Evolutionary conservation across 192 early-diverging fungal genomes (phyloP), one percentile per base, ranked within the genome.

Genomic region (Backusella circina): DNA sequence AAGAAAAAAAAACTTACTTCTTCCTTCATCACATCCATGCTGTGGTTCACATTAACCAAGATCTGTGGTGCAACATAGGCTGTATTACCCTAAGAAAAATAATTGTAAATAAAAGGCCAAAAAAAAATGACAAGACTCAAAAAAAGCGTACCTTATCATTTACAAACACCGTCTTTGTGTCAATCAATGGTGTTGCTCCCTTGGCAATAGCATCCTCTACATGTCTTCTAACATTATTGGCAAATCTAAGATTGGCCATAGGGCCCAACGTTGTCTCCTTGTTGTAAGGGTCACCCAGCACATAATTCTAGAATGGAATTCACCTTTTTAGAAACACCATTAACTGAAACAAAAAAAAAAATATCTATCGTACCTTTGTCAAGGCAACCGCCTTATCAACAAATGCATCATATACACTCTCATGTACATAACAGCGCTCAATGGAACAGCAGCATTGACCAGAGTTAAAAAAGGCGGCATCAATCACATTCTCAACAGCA

Each of bases 401-500:
- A 74, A 96, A 92, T 18, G 80, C 78, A 67, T 94, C 92, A 74
- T 93, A 93, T 15, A 94, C 79, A 31, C 76, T 76, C 54, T 88
- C 89, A 72, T 94, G 93, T 33, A 94, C 95, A 70, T 94, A 94
- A 67, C 93, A 86, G 13, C 95, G 83, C 76, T 93, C 92, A 70
- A 94, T 86, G 6, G 88, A 90, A 77, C 95, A 96, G 70, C 95
- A 96, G 74, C 86, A 89, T 77, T 96, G 95, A 0, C 94, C 93
- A 65, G 87, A 87, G 80, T 96, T 96, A 75, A 92, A 95, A 75
- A 91, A 90, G 5, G 91, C 91, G 18, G 93, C 95, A 72, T 95
- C 93, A 12, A 95, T 87, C 7, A 95, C 75, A 28, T 93, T 90
- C 65, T 92, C 91, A 9, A 90, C 93, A 0, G 93, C 90, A 71